A percentile compares a stretch with the other conserved stretches of the same genome.
phyloP scores from a whole-genome alignment of 225 moss, liverwort and hornwort genomes.

The Sphagnum tenellum region DNA sequence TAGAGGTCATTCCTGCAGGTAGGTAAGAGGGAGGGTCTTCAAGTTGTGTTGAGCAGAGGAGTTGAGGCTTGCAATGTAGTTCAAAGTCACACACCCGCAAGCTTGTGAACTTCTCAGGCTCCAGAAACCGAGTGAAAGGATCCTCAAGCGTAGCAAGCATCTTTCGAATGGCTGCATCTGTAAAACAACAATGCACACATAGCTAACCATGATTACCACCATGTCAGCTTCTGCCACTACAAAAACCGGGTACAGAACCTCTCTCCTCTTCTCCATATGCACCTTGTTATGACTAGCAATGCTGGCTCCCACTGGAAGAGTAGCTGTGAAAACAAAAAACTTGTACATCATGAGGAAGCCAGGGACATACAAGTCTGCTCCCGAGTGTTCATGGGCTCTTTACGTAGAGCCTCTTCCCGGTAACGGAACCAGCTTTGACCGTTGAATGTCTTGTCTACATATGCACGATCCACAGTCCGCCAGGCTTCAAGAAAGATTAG shows the following conservation, averaged over 20 bases:
- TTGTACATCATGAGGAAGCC: background rate
- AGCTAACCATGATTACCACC: constrained; percentile 57
- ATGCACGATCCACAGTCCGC: constrained; percentile 96
- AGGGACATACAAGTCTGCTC: constrained; percentile 79
- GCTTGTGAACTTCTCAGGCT: constrained; percentile 92
- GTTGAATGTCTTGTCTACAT: constrained; percentile 97
- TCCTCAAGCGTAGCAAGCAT: constrained; percentile 97
- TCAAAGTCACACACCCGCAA: constrained; percentile 48
- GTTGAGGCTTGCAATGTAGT: too few species aligned
- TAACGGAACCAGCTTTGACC: constrained; percentile 99
- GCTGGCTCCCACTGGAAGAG: too few species aligned
- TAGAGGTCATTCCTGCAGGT: constrained; percentile 1
- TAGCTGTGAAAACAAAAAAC: too few species aligned
- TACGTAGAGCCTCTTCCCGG: constrained; percentile 75
- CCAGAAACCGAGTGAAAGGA: constrained; percentile 96
- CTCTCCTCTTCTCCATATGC: too few species aligned
- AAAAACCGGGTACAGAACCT: background rate
- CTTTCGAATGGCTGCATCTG: constrained; percentile 96
- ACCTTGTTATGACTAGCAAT: too few species aligned
- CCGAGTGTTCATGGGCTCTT: constrained; percentile 82
- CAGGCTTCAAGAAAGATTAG: constrained; percentile 92
- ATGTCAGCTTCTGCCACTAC: constrained; percentile 46
- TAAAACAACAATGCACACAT: constrained; percentile 46
- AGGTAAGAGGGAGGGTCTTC: background rate
- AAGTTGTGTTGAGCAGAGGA: too few species aligned